Percentiles rank a stretch among this genome's conserved stretches.
Evolutionary conservation across 1,284 basidiomycete species (phyloP).

Genomic region (Meripilus lineatus): DNA sequence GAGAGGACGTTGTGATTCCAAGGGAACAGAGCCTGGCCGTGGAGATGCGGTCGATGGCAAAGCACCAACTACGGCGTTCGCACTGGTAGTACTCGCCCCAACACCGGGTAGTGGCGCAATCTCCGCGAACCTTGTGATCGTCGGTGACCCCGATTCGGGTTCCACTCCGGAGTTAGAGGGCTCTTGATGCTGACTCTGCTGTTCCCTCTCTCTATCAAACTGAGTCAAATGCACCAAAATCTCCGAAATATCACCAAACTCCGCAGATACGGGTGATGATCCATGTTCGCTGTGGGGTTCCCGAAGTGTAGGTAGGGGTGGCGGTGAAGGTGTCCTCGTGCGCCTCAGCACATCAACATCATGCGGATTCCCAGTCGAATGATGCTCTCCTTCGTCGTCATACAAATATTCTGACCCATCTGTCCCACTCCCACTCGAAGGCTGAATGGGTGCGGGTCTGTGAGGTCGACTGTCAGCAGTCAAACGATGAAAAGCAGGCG

Average conservation of each 20-base stretch:
- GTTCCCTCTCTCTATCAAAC: constrained; percentile 38
- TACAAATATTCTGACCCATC: constrained; percentile 59
- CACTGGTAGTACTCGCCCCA: too few relatives aligned
- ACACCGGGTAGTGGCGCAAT: too few relatives aligned
- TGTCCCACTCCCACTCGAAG: constrained; percentile 21
- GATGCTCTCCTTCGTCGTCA: constrained; percentile 18
- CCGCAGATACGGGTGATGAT: constrained; percentile 39
- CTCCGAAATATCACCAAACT: constrained; percentile 69
- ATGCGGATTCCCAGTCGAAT: constrained; percentile 24
- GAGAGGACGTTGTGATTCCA: background rate
- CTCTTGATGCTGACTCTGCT: constrained; percentile 3
- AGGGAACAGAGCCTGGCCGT: background rate
- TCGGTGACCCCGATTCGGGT: too few relatives aligned
- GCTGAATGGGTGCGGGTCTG: constrained; percentile 12
- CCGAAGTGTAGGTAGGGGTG: constrained; percentile 15
- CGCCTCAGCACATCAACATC: too few relatives aligned
- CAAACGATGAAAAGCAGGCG: constrained; percentile 72
- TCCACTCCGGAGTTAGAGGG: too few relatives aligned
- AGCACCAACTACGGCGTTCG: too few relatives aligned
- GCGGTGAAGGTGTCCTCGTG: too few relatives aligned
- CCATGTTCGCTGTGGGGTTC: constrained; percentile 9
- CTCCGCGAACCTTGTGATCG: constrained; percentile 10
- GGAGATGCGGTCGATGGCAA: too few relatives aligned
- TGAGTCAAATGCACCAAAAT: constrained; percentile 68
- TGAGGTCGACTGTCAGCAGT: constrained; percentile 40